Evolutionary conservation across 768 basidiomycete species (phyloP).

Genomic region (Termitomyces sp.): DNA sequence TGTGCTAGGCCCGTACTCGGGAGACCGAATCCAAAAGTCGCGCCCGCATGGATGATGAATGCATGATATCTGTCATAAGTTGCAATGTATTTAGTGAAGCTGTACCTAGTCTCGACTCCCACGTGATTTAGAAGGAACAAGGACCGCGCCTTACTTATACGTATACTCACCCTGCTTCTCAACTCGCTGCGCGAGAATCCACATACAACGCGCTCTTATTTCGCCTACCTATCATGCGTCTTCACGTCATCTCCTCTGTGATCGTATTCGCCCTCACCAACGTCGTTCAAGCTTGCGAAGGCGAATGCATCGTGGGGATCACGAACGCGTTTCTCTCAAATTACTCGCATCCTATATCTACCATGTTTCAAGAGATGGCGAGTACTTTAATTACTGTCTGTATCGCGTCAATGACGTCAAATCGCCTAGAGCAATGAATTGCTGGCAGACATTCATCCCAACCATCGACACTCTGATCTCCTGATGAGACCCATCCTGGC

Average conservation of each 20-base stretch:
- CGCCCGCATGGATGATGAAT: not conserved
- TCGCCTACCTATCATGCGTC: slow-evolving; percentile 12
- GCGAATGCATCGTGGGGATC: slow-evolving; percentile 57
- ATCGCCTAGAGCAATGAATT: slow-evolving; percentile 10
- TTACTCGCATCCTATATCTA: slow-evolving; percentile 38
- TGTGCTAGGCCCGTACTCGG: too few species aligned
- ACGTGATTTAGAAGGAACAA: not conserved
- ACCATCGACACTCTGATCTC: slow-evolving; percentile 9
- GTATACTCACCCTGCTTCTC: not conserved
- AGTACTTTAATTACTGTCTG: slow-evolving; percentile 11
- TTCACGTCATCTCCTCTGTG: slow-evolving; percentile 16
- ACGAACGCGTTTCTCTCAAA: slow-evolving; percentile 50
- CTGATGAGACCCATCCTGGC: slow-evolving; percentile 43
- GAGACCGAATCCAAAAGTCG: too few species aligned
- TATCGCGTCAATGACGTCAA: not conserved
- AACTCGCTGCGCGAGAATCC: not conserved
- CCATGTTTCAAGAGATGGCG: slow-evolving; percentile 38
- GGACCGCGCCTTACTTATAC: not conserved
- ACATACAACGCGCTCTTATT: not conserved
- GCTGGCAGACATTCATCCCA: slow-evolving; percentile 4
- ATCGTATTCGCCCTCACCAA: slow-evolving; percentile 25
- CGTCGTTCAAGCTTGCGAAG: slow-evolving; percentile 58
- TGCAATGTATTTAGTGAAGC: too few species aligned
- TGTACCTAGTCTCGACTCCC: not conserved
- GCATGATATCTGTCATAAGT: not conserved